Evolutionary conservation across 2,329 filamentous ascomycete genomes (phyloP), one percentile per base, ranked within the genome.

Genomic region (Bipolaris cookei): DNA sequence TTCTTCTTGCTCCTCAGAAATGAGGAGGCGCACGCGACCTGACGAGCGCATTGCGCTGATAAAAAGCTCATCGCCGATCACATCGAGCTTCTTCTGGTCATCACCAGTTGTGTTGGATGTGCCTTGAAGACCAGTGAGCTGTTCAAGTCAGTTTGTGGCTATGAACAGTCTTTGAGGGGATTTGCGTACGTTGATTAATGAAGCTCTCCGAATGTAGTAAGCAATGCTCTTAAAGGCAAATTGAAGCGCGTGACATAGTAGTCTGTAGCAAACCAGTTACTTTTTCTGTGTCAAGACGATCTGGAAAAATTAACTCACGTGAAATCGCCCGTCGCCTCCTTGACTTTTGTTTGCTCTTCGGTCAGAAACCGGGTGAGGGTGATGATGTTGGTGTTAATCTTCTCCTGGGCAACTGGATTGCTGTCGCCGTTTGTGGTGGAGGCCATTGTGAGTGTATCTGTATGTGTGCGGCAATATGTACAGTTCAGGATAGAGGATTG

Each of bases 201-300:
- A 94, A 34, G 94, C 92, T 78, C 95, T 90, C 72, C 94, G 93
- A 79, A 99, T 99, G 84, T 97, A 99, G 85, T 98, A 97, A 70
- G 95, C 92, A 78, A 99, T 99, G 66, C 92, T 96, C 84, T 99
- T 99, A 89, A 99, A 99, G 65, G 95, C 94, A 84, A 98, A 99
- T 80, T 98, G 95, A 58, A 99, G 90, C 59, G 95, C 93, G 78
- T 99, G 95, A 84, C 92, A 97, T 58, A 99, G 87, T 51, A 99
- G 86, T 71, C 93, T 97, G 71, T 37, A 16, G 38, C 49, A 52
- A 34, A 14, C 16, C 34, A 4, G 14, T 55, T 8, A 60, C 45
- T 23, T 39, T 3, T 37, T 32, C 14, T 4, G 10, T 18, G 14
- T 4, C 7, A 18, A 16, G 13, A 18, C 3, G 6, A 1, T 7